A percentile compares a stretch with the other conserved stretches of the same genome.
Evolutionary conservation across 192 early-diverging fungal genomes (phyloP).

Genomic region (Backusella parvicylindrica): DNA sequence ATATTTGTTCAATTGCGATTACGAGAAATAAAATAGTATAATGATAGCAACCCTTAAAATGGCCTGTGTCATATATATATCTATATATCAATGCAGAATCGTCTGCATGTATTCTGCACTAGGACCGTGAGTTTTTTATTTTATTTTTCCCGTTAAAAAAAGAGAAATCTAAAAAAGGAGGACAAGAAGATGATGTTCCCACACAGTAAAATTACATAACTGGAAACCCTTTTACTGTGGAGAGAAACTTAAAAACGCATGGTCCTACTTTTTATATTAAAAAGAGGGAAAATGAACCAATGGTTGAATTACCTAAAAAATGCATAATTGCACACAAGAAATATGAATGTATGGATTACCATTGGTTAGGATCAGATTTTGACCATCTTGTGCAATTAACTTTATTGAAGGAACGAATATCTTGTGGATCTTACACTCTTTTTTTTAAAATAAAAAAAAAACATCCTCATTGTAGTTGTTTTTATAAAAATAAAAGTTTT

Average conservation of each 20-base stretch:
- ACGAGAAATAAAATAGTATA: background rate
- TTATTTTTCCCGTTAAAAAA: background rate
- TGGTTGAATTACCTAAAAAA: no score
- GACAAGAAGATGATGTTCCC: background rate
- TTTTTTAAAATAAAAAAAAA: no score
- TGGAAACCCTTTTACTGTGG: no score
- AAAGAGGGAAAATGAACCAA: no score
- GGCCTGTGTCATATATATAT: background rate
- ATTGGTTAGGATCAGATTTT: slow-evolving; percentile 70
- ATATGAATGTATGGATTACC: slow-evolving; percentile 50
- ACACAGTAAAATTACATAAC: background rate
- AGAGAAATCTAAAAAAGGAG: background rate
- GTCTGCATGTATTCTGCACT: background rate
- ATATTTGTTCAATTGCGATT: background rate
- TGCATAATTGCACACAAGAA: background rate
- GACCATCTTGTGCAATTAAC: background rate
- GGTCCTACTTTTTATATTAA: no score
- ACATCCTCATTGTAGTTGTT: no score
- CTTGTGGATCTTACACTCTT: no score
- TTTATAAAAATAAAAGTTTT: no score
- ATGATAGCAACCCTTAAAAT: background rate
- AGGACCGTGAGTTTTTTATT: background rate
- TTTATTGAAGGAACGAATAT: no score
- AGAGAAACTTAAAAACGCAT: no score
- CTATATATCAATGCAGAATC: background rate